A percentile compares a stretch with the other conserved stretches of the same genome.
These are phyloP conservation scores for Hypoxylon fragiforme DNA, from an alignment of 495 filamentous ascomycete genomes.

Conservation along the genomic window DNA sequence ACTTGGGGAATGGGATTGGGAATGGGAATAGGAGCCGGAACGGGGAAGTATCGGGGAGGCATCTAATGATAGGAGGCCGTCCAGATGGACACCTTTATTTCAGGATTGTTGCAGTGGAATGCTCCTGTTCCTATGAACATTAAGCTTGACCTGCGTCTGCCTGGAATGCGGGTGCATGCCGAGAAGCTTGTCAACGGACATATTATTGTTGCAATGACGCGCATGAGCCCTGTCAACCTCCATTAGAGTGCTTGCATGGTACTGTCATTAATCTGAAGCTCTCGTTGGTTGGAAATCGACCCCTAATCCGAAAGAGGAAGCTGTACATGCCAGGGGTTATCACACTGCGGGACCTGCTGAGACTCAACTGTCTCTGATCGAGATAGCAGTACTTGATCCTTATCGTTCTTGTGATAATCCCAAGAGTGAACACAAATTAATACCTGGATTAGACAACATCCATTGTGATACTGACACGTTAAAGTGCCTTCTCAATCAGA, in stretches of 20 bases:
- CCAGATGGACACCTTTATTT: constrained; percentile 14
- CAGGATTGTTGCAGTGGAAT: constrained; percentile 33
- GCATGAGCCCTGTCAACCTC: constrained; percentile 24
- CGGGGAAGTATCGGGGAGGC: constrained; percentile 16
- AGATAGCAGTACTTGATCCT: constrained; percentile 10
- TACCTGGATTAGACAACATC: constrained; percentile 7
- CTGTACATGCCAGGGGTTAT: constrained; percentile 33
- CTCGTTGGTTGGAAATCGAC: constrained; percentile 14
- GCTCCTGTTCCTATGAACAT: constrained; percentile 12
- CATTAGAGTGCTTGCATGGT: constrained; percentile 26
- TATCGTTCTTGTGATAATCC: constrained; percentile 36
- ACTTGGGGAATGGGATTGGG: constrained; percentile 6
- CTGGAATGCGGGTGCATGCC: constrained; percentile 9
- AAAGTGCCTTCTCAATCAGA: constrained; percentile 9
- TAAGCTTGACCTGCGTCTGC: constrained; percentile 15
- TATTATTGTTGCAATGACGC: constrained; percentile 31
- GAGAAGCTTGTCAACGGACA: constrained; percentile 27
- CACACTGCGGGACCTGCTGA: constrained; percentile 30
- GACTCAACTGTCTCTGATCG: constrained; percentile 24
- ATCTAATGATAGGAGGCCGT: constrained; percentile 16
- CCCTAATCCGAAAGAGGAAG: constrained; percentile 38
- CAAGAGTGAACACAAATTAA: constrained; percentile 2
- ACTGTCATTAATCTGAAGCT: constrained; percentile 1
- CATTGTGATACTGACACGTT: constrained; percentile 21
- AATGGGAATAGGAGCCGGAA: constrained; percentile 8